These are phyloP conservation scores for Arctium lappa DNA, from an alignment of 129 eudicot genomes.

Conservation along the genomic window DNA sequence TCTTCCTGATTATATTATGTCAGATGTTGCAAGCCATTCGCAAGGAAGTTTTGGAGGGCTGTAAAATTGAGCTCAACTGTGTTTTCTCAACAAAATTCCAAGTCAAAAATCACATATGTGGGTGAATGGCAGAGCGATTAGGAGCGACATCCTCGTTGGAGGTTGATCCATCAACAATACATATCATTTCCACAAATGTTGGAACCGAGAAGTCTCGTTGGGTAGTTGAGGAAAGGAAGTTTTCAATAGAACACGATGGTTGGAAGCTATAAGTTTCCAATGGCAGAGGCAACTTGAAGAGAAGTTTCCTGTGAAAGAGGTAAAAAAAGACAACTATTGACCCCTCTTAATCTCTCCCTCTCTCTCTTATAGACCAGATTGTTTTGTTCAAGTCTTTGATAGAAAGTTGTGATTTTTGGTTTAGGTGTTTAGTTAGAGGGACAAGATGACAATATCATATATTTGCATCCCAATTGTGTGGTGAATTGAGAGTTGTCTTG, in stretches of 20 bases:
- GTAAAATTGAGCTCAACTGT: conserved; percentile 42
- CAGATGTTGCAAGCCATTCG: conserved; percentile 61
- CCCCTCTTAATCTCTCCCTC: neutral
- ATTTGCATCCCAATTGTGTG: neutral
- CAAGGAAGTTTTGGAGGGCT: conserved; percentile 60
- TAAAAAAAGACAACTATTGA: conserved; percentile 23
- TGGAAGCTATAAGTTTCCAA: conserved; percentile 63
- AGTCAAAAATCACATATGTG: conserved; percentile 19
- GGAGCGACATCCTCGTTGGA: conserved; percentile 50
- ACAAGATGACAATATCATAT: neutral
- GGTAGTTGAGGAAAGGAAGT: conserved; percentile 66
- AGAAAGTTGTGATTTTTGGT: conserved; percentile 6
- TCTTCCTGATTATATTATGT: neutral
- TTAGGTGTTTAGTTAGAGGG: conserved; percentile 4
- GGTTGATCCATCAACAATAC: conserved; percentile 33
- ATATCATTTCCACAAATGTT: conserved; percentile 31
- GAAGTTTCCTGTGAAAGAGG: conserved; percentile 47
- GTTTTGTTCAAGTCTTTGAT: neutral
- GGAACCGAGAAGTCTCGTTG: conserved; percentile 52
- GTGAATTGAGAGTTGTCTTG: conserved; percentile 11
- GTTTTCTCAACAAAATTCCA: conserved; percentile 22
- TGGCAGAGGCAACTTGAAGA: conserved; percentile 83
- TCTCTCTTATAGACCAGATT: conserved; percentile 1
- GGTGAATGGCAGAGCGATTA: conserved; percentile 56
- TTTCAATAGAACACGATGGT: conserved; percentile 70